Evolutionary conservation across 805 yeast genomes (phyloP).

Genomic region (Metschnikowia baotianmanensis): DNA sequence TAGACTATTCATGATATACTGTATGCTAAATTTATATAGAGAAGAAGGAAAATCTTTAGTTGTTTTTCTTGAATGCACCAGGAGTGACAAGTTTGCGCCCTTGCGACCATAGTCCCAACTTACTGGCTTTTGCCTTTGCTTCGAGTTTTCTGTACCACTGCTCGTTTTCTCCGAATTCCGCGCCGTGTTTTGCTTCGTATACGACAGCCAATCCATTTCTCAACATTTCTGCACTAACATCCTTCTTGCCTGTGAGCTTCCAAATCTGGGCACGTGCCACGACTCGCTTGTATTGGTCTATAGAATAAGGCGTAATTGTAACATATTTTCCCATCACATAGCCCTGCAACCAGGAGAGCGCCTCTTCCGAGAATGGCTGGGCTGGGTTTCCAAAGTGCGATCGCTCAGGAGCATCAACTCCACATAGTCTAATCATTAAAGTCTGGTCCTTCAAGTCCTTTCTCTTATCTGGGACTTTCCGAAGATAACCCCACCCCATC

Average conservation of each 20-base stretch:
- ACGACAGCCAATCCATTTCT: constrained; percentile 80
- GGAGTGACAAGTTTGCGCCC: constrained; percentile 60
- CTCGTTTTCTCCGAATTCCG: constrained; percentile 84
- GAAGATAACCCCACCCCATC: constrained; percentile 93
- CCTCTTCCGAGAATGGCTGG: constrained; percentile 84
- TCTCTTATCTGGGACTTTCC: constrained; percentile 58
- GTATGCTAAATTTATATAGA: background rate
- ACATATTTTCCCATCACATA: constrained; percentile 66
- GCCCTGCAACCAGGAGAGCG: constrained; percentile 69
- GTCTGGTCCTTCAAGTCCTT: constrained; percentile 59
- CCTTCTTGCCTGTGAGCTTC: constrained; percentile 59
- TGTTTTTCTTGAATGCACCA: constrained; percentile 63
- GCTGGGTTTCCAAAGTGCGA: constrained; percentile 93
- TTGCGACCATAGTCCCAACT: constrained; percentile 69
- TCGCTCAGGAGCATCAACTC: constrained; percentile 95
- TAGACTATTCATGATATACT: background rate
- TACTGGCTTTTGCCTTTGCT: constrained; percentile 50
- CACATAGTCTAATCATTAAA: constrained; percentile 78
- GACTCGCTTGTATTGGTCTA: constrained; percentile 87
- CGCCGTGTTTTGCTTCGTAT: constrained; percentile 77
- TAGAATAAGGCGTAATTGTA: constrained; percentile 70
- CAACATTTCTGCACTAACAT: constrained; percentile 87
- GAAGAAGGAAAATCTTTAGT: background rate
- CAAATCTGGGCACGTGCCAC: constrained; percentile 75
- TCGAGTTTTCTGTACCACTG: constrained; percentile 58